Evolutionary conservation across 352 stramenopile species (phyloP), one percentile per base, ranked within the genome.

Genomic region (Globisporangium nunn): DNA sequence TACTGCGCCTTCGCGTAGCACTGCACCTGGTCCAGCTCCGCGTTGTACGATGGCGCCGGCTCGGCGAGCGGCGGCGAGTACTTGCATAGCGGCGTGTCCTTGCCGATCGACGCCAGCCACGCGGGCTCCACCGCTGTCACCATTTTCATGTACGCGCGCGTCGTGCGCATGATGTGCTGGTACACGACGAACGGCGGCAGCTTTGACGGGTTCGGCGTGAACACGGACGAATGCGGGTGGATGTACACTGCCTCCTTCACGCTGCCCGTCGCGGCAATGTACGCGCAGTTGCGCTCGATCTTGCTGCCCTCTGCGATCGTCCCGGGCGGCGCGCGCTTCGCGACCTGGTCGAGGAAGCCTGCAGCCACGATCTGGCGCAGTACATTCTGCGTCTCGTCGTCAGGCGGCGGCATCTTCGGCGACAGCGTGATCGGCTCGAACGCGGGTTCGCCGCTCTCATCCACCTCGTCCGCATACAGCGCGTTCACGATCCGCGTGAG

Each of bases 121-220:
- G 97, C 82, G 6, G 94, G 90, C 59, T 99, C 97, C 14, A 99
- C 92, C 1, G 96, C 93, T 8, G 96, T 99, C 29, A 99, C 96
- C 61, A 87, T 98, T 61, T 93, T 97, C 92, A 99, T 98, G 77
- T 98, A 98, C 52, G 81, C 79, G 55, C 79, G 78, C 15, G 73
- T 81, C 3, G 83, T 87, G 43, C 81, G 81, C 72, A 84, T 80
- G 56, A 93, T 84, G 60, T 83, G 68, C 49, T 88, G 76, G 59
- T 89, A 93, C 35, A 91, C 81, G 6, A 92, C 80, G 60, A 86
- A 92, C 46, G 59, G 39, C 12, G 84, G 79, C 45, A 93, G 59
- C 54, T 85, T 86, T 35, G 58, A 63, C 45, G 84, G 70, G 54
- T 91, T 76, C 0, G 75, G 75, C 39, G 81, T 86, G 59, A 93